Percentiles rank a stretch among this genome's conserved stretches.
phyloP scores from a whole-genome alignment of 495 filamentous ascomycete species.

The Aspergillus diversus region DNA sequence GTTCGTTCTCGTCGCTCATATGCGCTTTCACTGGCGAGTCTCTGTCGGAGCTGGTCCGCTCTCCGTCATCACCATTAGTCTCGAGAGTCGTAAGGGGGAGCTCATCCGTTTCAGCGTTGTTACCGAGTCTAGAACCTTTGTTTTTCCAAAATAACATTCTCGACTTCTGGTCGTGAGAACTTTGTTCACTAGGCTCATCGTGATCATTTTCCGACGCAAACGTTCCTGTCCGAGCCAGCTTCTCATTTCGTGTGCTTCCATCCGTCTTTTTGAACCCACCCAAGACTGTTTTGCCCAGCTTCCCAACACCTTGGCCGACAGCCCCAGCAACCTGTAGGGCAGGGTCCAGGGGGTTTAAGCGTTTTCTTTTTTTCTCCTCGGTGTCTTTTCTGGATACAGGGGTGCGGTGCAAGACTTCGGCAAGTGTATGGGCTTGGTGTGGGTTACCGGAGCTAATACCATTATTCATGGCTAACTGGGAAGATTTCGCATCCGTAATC shows the following conservation, averaged over 20 bases:
- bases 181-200: background rate
- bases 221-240: slow-evolving; percentile 59
- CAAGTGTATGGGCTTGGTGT: slow-evolving; percentile 75
- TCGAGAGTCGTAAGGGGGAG: slow-evolving; percentile 44
- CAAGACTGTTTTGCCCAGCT: slow-evolving; percentile 57
- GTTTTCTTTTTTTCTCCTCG: slow-evolving; percentile 32
- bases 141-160: slow-evolving; percentile 53
- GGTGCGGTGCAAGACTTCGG: slow-evolving; percentile 58
- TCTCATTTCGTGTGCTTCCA: slow-evolving; percentile 39
- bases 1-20: slow-evolving; percentile 21
- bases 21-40: slow-evolving; percentile 24
- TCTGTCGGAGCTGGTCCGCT: slow-evolving; percentile 19
- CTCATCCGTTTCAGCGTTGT: slow-evolving; percentile 38
- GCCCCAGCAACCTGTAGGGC: slow-evolving; percentile 49
- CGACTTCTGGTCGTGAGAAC: slow-evolving; percentile 24
- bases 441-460: slow-evolving; percentile 86
- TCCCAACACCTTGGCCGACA: slow-evolving; percentile 66
- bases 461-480: slow-evolving; percentile 63
- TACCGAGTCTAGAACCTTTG: slow-evolving; percentile 33
- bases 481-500: slow-evolving; percentile 37
- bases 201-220: slow-evolving; percentile 34
- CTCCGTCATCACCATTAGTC: slow-evolving; percentile 26
- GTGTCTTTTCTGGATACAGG: slow-evolving; percentile 23
- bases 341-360: slow-evolving; percentile 38
- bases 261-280: slow-evolving; percentile 55